Conservation (phyloP, 106 monocot genomes). For the Dioscorea alata region DNA sequence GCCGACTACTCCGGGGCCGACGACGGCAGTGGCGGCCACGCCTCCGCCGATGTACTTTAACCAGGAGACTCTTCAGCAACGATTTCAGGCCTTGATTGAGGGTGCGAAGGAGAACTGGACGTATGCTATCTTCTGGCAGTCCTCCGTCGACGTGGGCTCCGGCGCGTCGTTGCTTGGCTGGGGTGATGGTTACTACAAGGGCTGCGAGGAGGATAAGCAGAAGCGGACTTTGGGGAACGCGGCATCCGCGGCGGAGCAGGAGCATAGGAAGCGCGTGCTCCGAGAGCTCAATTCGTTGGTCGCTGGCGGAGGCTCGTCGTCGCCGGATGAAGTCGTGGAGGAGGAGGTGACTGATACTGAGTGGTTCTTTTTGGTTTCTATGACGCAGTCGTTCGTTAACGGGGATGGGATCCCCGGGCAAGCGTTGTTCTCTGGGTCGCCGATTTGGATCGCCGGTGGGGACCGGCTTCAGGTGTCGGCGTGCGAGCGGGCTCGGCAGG, state of each 20-base stretch:
- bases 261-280: constrained; percentile 65
- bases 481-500: constrained; percentile 59
- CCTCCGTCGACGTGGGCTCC: constrained; percentile 37
- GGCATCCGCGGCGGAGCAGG: constrained; percentile 46
- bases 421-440: constrained; percentile 28
- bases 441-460: constrained; percentile 37
- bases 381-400: constrained; percentile 69
- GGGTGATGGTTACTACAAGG: constrained; percentile 91
- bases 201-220: constrained; percentile 54
- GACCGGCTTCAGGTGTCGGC: constrained; percentile 16
- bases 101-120: constrained; percentile 56
- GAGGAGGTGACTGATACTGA: constrained; percentile 83
- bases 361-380: constrained; percentile 86
- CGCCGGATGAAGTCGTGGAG: constrained; percentile 40
- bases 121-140: constrained; percentile 91
- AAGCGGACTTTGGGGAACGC: constrained; percentile 16
- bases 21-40: not conserved
- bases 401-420: constrained; percentile 58
- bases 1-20: not conserved
- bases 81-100: constrained; percentile 70
- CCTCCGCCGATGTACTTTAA: constrained; percentile 10
- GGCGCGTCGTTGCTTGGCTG: constrained; percentile 61
- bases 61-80: constrained; percentile 58
- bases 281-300: constrained; percentile 67
- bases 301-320: constrained; percentile 19